Base-by-base conservation (phyloP, 2,329 filamentous ascomycete genomes). In the Acephala macrosclerotiorum region DNA sequence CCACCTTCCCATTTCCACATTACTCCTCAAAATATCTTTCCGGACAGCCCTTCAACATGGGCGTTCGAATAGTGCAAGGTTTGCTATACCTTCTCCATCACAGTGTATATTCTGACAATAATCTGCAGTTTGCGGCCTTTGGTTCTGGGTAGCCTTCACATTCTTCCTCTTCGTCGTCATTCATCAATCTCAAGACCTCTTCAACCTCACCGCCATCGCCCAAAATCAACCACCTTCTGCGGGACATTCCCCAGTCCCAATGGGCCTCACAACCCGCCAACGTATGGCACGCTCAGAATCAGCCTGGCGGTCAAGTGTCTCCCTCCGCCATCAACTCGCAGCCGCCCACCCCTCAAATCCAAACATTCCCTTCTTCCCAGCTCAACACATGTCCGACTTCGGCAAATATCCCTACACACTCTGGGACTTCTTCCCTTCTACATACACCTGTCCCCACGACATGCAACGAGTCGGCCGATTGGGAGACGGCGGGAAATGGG, bases 401-500 rank as follows among this genome's bases (percentile, higher is more conserved):
- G 63, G 63, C 5, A 66, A 66, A 25, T 73, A 70, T 8, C 77
- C 77, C 1, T 80, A 77, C 66, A 74, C 77, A 1, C 70, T 80
- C 16, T 81, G 79, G 78, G 80, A 81, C 66, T 79, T 80, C 68
- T 74, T 77, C 25, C 78, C 77, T 5, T 75, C 79, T 1, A 74
- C 77, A 1, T 81, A 78, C 70, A 75, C 74, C 56, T 81, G 79
- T 69, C 80, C 80, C 3, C 75, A 79, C 61, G 79, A 80, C 36
- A 73, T 81, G 18, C 77, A 80, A 65, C 75, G 80, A 7, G 71
- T 81, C 2, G 79, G 79, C 2, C 71, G 75, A 4, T 68, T 79
- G 5, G 79, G 79, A 35, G 79, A 80, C 45, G 79, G 80, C n/a
- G 80, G 80, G 25, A 81, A 81, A 67, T 80, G 78, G 77, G 75